Base-by-base conservation (phyloP, 2,329 filamentous ascomycete genomes). In the Ophiocordyceps sinensis region DNA sequence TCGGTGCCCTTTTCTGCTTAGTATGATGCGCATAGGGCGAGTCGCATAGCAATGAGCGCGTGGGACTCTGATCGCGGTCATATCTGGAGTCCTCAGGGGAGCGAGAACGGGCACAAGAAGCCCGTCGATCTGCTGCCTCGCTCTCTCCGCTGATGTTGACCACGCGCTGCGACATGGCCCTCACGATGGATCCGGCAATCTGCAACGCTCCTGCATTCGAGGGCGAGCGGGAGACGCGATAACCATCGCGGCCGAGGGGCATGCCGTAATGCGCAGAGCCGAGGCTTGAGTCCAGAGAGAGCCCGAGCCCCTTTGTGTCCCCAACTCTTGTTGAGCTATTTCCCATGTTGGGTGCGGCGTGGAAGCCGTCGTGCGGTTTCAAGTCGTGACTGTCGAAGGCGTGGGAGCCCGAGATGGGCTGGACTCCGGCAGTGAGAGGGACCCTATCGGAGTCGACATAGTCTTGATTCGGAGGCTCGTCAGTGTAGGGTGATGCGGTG, bases 91-190 rank as follows among this genome's bases (percentile, higher is more conserved):
- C 62, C 44, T 71, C 68, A 26, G 74, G 66, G 51, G 65, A 79
- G 50, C 57, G 75, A 58, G 64, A 81, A 58, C 66, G 79, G 66
- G 67, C 65, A 38, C 76, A 70, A 35, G 76, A 71, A 21, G 79
- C 70, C 40, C 75, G 78, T 46, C 82, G 78, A 57, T 94, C 86
- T 14, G 88, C 70, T 17, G 85, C 66, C 51, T 95, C 85, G 5
- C 81, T 82, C 53, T 96, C 91, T 56, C 94, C 94, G 62, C 87
- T 94, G 52, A 98, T 75, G 55, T 96, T 96, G 54, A 98, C 91
- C 42, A 98, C 88, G 66, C 91, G 85, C 64, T 95, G 88, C 28
- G 93, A 96, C 78, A 98, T 94, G 46, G 77, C 77, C 48, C 82
- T 75, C 61, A 88, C 76, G 51, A 87, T 85, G 9, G 82, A 85